A percentile compares a stretch with the other conserved stretches of the same genome.
phyloP scores from a whole-genome alignment of 73 alveolate species.

The Strombidium stylifer region DNA sequence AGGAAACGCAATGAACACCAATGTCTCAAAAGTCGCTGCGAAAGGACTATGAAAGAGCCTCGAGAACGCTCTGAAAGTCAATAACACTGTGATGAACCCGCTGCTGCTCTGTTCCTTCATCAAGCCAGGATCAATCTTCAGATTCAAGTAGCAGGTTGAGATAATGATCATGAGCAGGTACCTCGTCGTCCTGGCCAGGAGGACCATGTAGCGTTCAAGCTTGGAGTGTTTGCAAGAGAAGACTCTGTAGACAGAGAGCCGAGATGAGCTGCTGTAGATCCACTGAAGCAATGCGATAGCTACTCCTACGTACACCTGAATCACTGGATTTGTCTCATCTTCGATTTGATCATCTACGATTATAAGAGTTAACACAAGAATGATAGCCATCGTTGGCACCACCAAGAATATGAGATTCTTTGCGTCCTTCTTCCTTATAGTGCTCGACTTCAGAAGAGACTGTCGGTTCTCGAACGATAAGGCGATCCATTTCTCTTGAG shows the following conservation, averaged over 20 bases:
- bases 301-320: no score
- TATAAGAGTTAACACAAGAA: no score
- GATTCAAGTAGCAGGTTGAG: not conserved
- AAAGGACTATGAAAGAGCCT: slow-evolving; percentile 25
- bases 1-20: slow-evolving; percentile 3
- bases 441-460: not conserved
- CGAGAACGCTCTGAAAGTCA: slow-evolving; percentile 22
- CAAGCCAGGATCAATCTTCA: not conserved
- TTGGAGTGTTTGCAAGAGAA: not conserved
- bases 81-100: not conserved
- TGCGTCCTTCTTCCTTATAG: not conserved
- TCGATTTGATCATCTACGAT: no score
- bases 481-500: not conserved
- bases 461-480: not conserved
- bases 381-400: not conserved
- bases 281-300: no score
- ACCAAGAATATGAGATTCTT: not conserved
- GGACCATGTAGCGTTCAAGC: not conserved
- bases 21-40: slow-evolving; percentile 36
- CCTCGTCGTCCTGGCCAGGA: not conserved
- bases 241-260: not conserved
- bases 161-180: no score
- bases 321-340: no score
- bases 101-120: not conserved
- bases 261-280: no score